Conservation (phyloP, 2,329 filamentous ascomycete genomes). For the Cladophialophora exuberans region DNA sequence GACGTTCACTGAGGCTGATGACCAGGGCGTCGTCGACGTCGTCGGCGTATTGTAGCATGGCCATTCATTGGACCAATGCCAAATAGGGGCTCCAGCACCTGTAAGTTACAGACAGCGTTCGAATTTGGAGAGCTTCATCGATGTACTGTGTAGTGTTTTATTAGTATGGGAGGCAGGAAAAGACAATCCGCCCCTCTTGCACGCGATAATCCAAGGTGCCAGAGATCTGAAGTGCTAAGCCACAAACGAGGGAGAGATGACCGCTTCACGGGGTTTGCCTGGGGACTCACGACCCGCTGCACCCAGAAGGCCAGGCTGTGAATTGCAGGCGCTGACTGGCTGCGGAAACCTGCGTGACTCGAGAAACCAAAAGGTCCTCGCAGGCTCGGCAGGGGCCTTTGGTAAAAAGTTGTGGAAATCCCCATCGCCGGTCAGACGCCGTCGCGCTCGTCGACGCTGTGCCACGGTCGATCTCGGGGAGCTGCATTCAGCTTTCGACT, state of each 20-base stretch:
- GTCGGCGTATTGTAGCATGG: conserved; percentile 18
- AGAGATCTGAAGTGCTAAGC: conserved; percentile 13
- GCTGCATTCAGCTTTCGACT: no score
- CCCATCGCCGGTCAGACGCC: not conserved
- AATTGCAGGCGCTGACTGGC: conserved; percentile 4
- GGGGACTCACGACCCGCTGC: not conserved
- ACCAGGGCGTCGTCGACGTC: conserved; percentile 16
- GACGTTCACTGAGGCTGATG: conserved; percentile 14
- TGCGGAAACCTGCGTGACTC: not conserved
- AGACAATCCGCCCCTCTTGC: not conserved
- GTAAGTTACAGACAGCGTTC: conserved; percentile 7
- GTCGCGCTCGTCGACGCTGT: not conserved
- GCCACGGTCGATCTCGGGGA: not conserved
- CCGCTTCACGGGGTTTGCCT: conserved; percentile 5
- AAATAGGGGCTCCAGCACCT: not conserved
- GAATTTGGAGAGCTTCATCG: conserved; percentile 6
- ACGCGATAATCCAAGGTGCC: not conserved
- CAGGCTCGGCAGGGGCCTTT: conserved; percentile 1
- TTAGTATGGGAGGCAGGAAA: conserved; percentile 9
- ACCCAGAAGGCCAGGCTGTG: conserved; percentile 4
- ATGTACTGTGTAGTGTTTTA: not conserved
- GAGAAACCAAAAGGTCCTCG: conserved; percentile 8
- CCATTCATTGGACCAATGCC: conserved; percentile 12
- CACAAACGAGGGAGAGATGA: conserved; percentile 11
- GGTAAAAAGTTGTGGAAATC: not conserved